Conservation (phyloP, 495 filamentous ascomycete species). For the Recurvomyces mirabilis region DNA sequence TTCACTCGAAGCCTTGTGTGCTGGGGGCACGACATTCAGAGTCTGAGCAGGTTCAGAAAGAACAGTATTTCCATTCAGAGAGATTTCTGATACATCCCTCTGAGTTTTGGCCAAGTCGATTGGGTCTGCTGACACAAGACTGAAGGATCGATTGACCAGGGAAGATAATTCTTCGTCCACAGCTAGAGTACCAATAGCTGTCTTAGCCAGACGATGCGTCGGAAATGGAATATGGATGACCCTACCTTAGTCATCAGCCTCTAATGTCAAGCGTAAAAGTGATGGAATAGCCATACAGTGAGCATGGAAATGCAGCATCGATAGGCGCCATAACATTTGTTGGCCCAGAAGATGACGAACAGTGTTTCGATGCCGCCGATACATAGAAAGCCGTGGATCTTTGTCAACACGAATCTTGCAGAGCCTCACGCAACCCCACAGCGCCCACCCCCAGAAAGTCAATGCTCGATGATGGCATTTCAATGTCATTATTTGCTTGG, state of each 20-base stretch:
- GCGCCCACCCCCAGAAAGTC: neutral
- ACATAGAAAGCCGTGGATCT: no score
- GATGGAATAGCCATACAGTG: conserved; percentile 11
- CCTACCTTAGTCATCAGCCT: conserved; percentile 36
- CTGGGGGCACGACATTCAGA: no score
- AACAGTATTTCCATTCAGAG: no score
- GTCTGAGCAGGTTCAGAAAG: no score
- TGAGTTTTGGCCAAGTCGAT: neutral
- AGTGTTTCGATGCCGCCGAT: no score
- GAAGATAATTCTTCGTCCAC: conserved; percentile 86
- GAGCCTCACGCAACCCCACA: neutral
- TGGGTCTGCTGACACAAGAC: conserved; percentile 29
- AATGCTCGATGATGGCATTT: conserved; percentile 8
- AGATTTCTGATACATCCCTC: neutral
- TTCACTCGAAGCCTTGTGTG: no score
- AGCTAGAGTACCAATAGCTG: conserved; percentile 61
- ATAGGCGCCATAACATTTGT: no score
- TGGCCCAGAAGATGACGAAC: no score
- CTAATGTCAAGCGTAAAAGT: neutral
- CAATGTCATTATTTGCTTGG: neutral
- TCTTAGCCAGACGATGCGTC: conserved; percentile 62
- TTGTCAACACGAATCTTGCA: neutral
- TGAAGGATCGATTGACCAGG: conserved; percentile 62
- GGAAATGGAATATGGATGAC: conserved; percentile 76
- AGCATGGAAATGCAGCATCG: conserved; percentile 16